Evolutionary conservation across 208 protist species (phyloP).

Genomic region (Wallacemonas collosoma): DNA sequence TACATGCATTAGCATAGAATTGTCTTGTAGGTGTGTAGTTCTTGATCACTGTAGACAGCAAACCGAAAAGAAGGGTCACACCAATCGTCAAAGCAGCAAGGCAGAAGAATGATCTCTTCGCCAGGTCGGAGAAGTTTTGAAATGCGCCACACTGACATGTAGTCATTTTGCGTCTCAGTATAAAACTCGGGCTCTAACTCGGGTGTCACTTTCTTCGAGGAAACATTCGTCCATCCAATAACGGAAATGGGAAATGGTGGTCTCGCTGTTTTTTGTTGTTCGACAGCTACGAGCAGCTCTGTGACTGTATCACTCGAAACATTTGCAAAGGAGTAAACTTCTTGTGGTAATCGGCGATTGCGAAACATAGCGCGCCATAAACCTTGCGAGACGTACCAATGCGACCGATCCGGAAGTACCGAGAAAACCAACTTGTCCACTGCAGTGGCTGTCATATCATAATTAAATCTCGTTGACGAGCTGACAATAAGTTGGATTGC

Average conservation of each 20-base stretch:
- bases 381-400: slow-evolving; percentile 22
- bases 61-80: slow-evolving; percentile 21
- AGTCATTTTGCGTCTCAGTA: slow-evolving; percentile 32
- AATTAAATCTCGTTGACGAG: slow-evolving; percentile 22
- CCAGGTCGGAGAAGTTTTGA: slow-evolving; percentile 22
- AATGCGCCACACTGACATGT: slow-evolving; percentile 35
- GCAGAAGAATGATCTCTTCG: slow-evolving; percentile 30
- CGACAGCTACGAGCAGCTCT: slow-evolving; percentile 42
- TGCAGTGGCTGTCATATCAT: slow-evolving; percentile 26
- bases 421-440: slow-evolving; percentile 27
- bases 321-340: slow-evolving; percentile 39
- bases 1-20: background rate
- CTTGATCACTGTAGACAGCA: slow-evolving; percentile 16
- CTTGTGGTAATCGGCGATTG: slow-evolving; percentile 31
- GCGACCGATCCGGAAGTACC: slow-evolving; percentile 28
- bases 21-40: slow-evolving; percentile 1
- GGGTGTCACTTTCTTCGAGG: slow-evolving; percentile 1
- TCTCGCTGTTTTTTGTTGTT: slow-evolving; percentile 32
- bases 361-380: slow-evolving; percentile 32
- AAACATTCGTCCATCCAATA: slow-evolving; percentile 24
- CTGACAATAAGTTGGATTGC: slow-evolving; percentile 53
- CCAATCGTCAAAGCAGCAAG: slow-evolving; percentile 28
- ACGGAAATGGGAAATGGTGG: slow-evolving; percentile 37
- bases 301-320: slow-evolving; percentile 18
- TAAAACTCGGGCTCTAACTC: slow-evolving; percentile 20